Conservation (phyloP, 2,329 filamentous ascomycete species). For the Aspergillus awamori region DNA sequence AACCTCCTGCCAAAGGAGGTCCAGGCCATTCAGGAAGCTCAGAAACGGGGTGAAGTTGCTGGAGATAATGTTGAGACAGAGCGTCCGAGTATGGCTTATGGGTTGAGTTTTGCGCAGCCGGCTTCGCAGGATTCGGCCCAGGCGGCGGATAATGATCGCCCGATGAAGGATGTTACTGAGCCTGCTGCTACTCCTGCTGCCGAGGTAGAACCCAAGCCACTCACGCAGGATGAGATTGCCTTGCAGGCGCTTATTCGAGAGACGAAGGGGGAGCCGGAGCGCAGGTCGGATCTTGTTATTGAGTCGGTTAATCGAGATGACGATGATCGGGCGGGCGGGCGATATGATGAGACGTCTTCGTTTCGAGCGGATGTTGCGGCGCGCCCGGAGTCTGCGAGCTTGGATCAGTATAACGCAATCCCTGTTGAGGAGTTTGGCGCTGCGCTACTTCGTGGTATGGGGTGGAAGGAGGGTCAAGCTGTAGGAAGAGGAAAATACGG, state of each 20-base stretch:
- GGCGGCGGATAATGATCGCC: constrained; percentile 31
- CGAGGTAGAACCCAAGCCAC: constrained; percentile 34
- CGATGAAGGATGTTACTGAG: constrained; percentile 30
- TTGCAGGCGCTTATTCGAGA: constrained; percentile 68
- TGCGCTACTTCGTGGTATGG: constrained; percentile 88
- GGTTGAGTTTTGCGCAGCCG: constrained; percentile 55
- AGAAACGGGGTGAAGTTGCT: constrained; percentile 34
- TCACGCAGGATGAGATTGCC: constrained; percentile 65
- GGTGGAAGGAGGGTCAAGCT: constrained; percentile 75
- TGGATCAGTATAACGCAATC: constrained; percentile 84
- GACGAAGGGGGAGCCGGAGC: constrained; percentile 44
- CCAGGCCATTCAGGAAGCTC: constrained; percentile 51
- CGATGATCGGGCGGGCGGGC: constrained; percentile 24
- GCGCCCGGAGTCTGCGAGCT: constrained; percentile 73
- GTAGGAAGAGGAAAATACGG: constrained; percentile 59
- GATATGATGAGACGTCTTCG: constrained; percentile 56
- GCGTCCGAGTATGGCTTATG: constrained; percentile 55
- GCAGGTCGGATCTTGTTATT: constrained; percentile 58
- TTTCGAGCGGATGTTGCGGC: constrained; percentile 70
- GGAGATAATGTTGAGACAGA: constrained; percentile 51
- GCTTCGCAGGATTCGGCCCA: constrained; percentile 20
- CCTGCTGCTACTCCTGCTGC: constrained; percentile 1
- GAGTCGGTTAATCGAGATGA: constrained; percentile 34
- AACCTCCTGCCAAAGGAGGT: constrained; percentile 63
- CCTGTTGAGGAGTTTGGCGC: constrained; percentile 95